phyloP scores from a whole-genome alignment of 768 basidiomycete species.

The Infundibulicybe gibba region DNA sequence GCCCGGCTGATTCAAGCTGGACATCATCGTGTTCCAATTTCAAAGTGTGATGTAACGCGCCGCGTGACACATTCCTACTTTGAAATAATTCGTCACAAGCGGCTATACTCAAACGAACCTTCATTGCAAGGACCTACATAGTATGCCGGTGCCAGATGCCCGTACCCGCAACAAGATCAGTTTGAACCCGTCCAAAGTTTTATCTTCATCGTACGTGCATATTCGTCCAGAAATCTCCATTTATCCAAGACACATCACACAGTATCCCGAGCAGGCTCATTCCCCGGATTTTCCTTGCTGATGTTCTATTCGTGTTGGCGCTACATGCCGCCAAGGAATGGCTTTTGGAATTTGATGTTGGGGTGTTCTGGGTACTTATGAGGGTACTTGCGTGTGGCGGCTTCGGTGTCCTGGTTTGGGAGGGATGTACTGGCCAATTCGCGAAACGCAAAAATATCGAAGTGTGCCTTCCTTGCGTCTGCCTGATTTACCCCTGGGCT shows the following conservation, averaged over 20 bases:
- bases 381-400: constrained; percentile 70
- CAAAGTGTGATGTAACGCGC: too few species aligned
- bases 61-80: too few species aligned
- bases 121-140: constrained; percentile 10
- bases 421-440: constrained; percentile 48
- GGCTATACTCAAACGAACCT: background rate
- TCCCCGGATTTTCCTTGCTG: constrained; percentile 55
- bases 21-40: too few species aligned
- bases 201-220: constrained; percentile 48
- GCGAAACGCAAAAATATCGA: constrained; percentile 54
- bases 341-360: constrained; percentile 61
- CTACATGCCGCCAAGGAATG: constrained; percentile 65
- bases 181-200: constrained; percentile 50
- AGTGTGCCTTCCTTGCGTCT: constrained; percentile 32
- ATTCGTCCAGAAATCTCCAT: constrained; percentile 1
- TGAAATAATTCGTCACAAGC: too few species aligned
- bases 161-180: constrained; percentile 63
- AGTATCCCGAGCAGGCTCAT: constrained; percentile 54
- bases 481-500: constrained; percentile 4
- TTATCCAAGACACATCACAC: constrained; percentile 15
- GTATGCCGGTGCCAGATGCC: constrained; percentile 66
- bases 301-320: constrained; percentile 60
- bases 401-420: constrained; percentile 62
- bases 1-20: constrained; percentile 35
- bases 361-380: constrained; percentile 76